Conservation (phyloP, 805 yeast species). For the Wickerhamiella lipophila region DNA sequence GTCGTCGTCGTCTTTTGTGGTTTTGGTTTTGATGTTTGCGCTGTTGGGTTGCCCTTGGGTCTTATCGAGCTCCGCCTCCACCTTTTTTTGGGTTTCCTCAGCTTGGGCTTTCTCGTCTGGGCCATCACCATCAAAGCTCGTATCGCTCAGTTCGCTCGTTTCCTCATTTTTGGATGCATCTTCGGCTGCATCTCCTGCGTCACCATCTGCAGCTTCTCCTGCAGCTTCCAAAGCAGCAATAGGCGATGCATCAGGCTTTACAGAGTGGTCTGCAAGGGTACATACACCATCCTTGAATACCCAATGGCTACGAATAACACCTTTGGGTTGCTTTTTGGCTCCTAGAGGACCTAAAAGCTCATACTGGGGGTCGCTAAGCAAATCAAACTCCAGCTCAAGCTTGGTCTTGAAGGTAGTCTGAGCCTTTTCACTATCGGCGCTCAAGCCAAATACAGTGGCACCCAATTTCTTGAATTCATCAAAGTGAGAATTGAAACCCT, state of each 20-base stretch:
- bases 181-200: constrained; percentile 6
- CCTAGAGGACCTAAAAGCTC: constrained; percentile 63
- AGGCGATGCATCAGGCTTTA: constrained; percentile 34
- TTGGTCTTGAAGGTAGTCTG: constrained; percentile 66
- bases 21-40: neutral
- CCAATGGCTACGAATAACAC: constrained; percentile 86
- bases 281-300: constrained; percentile 69
- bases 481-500: constrained; percentile 67
- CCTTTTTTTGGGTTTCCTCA: constrained; percentile 4
- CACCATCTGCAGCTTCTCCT: constrained; percentile 3
- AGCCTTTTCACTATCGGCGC: constrained; percentile 68
- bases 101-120: neutral
- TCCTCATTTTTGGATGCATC: neutral
- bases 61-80: neutral
- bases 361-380: constrained; percentile 64
- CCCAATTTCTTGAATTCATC: constrained; percentile 38
- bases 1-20: neutral
- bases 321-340: constrained; percentile 66
- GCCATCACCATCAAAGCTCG: neutral
- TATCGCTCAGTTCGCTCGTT: too few species aligned
- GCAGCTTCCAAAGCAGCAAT: constrained; percentile 23
- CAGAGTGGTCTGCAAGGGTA: constrained; percentile 38
- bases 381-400: constrained; percentile 57
- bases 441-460: constrained; percentile 62
- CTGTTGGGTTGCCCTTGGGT: constrained; percentile 6